These are phyloP conservation scores for Candida parachauliodes DNA, from an alignment of 805 yeast genomes.

Conservation along the genomic window DNA sequence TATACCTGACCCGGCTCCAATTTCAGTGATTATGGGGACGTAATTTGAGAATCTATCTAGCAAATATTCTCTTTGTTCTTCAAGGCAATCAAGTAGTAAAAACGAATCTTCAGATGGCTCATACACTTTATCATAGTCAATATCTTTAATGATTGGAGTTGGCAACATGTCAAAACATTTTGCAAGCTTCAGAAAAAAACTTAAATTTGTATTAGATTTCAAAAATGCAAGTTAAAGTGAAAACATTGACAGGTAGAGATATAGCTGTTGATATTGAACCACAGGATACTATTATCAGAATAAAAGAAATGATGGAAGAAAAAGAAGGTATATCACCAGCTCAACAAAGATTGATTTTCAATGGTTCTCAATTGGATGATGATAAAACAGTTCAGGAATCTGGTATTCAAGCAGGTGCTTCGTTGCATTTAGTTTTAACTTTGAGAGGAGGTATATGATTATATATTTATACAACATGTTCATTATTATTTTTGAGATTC, in stretches of 20 bases:
- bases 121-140: slow-evolving; percentile 72
- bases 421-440: slow-evolving; percentile 85
- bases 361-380: slow-evolving; percentile 92
- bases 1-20: slow-evolving; percentile 92
- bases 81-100: slow-evolving; percentile 76
- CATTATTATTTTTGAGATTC: slow-evolving; percentile 3
- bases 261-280: slow-evolving; percentile 74
- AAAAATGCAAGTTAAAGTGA: slow-evolving; percentile 63
- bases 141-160: slow-evolving; percentile 60
- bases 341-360: slow-evolving; percentile 86
- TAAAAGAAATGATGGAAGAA: slow-evolving; percentile 91
- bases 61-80: slow-evolving; percentile 46
- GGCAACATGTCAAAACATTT: slow-evolving; percentile 54
- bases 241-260: slow-evolving; percentile 81
- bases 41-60: slow-evolving; percentile 12
- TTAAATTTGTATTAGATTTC: too few relatives aligned
- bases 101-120: slow-evolving; percentile 96
- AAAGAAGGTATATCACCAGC: slow-evolving; percentile 96
- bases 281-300: slow-evolving; percentile 60
- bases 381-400: slow-evolving; percentile 67
- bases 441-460: slow-evolving; percentile 72
- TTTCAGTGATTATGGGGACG: slow-evolving; percentile 64
- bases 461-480: not conserved
- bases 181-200: slow-evolving; percentile 4
- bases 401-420: slow-evolving; percentile 81